phyloP scores from a whole-genome alignment of 225 moss, liverwort and hornwort species.

The Asterella californica region DNA sequence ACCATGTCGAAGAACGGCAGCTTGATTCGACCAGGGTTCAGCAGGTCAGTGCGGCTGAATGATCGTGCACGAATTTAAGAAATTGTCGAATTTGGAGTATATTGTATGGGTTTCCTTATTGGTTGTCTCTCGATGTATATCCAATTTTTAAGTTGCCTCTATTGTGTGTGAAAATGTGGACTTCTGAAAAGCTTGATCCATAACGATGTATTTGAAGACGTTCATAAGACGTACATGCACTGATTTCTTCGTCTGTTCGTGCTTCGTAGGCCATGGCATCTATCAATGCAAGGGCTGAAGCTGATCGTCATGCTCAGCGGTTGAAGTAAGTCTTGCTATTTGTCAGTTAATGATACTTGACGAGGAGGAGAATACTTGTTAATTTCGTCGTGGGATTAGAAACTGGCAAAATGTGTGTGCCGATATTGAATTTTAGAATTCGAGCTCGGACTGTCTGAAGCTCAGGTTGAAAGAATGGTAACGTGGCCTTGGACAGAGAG shows the following conservation, averaged over 20 bases:
- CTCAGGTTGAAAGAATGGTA: not conserved
- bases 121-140: not conserved
- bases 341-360: not conserved
- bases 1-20: constrained; percentile 97
- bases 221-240: not conserved
- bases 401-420: not conserved
- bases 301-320: constrained; percentile 83
- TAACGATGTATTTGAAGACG: not conserved
- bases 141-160: not conserved
- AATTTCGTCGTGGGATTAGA: not conserved
- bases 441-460: not conserved
- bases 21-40: constrained; percentile 91
- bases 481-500: constrained; percentile 43
- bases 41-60: constrained; percentile 35
- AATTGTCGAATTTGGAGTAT: not conserved
- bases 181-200: not conserved
- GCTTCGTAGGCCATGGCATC: constrained; percentile 81
- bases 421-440: not conserved
- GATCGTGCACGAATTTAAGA: not conserved
- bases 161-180: not conserved
- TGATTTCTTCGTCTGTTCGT: not conserved
- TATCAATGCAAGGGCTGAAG: constrained; percentile 79
- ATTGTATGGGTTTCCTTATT: not conserved
- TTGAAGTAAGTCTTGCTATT: constrained; percentile 42
- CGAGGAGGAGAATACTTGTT: too few relatives aligned